Evolutionary conservation across 169 alveolate species (phyloP).

Genomic region (Cystoisospora suis): DNA sequence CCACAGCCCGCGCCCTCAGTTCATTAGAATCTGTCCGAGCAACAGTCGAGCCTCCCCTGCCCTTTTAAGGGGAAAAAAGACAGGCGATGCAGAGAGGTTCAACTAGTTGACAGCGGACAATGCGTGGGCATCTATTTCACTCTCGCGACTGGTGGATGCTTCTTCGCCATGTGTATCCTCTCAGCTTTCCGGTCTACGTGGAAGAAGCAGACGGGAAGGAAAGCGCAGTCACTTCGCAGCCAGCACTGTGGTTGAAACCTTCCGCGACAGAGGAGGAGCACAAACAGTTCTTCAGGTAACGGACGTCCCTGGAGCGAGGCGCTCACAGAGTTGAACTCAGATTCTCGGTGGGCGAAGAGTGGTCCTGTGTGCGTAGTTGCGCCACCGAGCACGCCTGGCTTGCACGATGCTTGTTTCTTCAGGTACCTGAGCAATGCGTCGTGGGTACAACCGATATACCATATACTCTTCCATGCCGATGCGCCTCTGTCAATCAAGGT

Average conservation of each 20-base stretch:
- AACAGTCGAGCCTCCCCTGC: too few relatives aligned
- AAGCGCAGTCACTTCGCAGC: conserved; percentile 78
- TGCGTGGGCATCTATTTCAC: too few relatives aligned
- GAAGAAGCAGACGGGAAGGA: conserved; percentile 74
- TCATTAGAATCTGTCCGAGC: too few relatives aligned
- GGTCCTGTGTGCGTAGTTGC: background rate
- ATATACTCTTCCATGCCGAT: conserved; percentile 88
- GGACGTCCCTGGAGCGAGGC: background rate
- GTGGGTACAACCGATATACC: conserved; percentile 86
- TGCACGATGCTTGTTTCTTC: background rate
- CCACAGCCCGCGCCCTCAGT: too few relatives aligned
- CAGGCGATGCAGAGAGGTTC: too few relatives aligned
- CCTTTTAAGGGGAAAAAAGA: too few relatives aligned
- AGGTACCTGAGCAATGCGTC: conserved; percentile 76
- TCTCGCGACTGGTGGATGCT: too few relatives aligned
- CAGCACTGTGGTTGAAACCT: conserved; percentile 87
- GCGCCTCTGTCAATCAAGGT: conserved; percentile 93
- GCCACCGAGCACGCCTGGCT: background rate
- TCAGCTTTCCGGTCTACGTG: conserved; percentile 75
- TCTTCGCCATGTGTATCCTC: background rate
- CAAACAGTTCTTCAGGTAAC: conserved; percentile 83
- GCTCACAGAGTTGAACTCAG: background rate
- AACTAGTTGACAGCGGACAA: too few relatives aligned
- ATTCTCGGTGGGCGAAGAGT: background rate
- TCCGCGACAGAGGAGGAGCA: conserved; percentile 93